Evolutionary conservation across 2,329 filamentous ascomycete genomes (phyloP).

Genomic region (Malbranchea zuffiana): DNA sequence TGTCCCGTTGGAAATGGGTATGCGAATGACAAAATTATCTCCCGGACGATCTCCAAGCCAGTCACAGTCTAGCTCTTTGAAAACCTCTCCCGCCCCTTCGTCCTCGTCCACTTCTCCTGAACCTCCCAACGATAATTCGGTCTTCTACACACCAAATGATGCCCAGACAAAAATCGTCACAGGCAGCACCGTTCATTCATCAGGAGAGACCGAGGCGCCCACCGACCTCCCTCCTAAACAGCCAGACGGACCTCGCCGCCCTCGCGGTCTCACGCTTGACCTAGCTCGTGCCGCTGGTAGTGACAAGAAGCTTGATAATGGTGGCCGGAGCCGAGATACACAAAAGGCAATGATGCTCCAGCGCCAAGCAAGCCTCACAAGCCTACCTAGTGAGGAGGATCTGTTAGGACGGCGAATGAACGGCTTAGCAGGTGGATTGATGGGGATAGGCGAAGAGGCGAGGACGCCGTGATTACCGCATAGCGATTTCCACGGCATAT

Average conservation of each 20-base stretch:
- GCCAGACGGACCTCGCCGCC: background rate
- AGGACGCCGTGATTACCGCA: slow-evolving; percentile 25
- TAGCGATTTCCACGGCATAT: no score
- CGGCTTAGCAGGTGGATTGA: slow-evolving; percentile 43
- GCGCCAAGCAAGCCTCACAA: slow-evolving; percentile 40
- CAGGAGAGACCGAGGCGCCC: no score
- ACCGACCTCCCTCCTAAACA: no score
- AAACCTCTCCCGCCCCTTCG: slow-evolving; percentile 3
- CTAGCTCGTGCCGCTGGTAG: background rate
- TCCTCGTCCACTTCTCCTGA: slow-evolving; percentile 1
- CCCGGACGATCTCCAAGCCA: background rate
- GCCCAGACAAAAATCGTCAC: no score
- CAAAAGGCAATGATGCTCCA: slow-evolving; percentile 17
- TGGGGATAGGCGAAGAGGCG: slow-evolving; percentile 33
- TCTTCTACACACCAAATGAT: no score
- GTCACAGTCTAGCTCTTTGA: slow-evolving; percentile 2
- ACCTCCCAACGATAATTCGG: no score
- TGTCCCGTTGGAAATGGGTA: slow-evolving; percentile 67
- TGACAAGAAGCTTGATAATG: background rate
- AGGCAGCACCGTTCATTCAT: no score
- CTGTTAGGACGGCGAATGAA: slow-evolving; percentile 46
- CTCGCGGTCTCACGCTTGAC: background rate
- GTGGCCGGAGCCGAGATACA: slow-evolving; percentile 12
- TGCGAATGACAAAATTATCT: slow-evolving; percentile 25
- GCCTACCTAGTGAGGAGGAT: slow-evolving; percentile 47